A percentile compares a stretch with the other conserved stretches of the same genome.
phyloP scores from a whole-genome alignment of 768 basidiomycete species.

The Xanthoconium stramineum region DNA sequence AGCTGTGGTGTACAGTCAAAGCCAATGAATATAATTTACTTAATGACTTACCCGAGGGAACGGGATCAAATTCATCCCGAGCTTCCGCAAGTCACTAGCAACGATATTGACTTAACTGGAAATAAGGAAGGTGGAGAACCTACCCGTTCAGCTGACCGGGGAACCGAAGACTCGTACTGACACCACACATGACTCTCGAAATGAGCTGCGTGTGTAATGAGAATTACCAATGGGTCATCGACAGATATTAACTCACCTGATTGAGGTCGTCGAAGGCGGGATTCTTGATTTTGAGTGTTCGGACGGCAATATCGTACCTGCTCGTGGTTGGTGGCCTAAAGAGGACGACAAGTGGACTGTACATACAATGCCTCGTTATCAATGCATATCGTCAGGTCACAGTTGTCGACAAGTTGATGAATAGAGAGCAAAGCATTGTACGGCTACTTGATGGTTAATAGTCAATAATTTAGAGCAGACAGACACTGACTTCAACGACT shows the following conservation, averaged over 20 bases:
- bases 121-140: slow-evolving; percentile 14
- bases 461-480: background rate
- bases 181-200: slow-evolving; percentile 90
- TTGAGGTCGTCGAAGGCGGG: slow-evolving; percentile 72
- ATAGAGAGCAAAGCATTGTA: slow-evolving; percentile 84
- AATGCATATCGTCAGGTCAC: slow-evolving; percentile 79
- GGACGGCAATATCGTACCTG: slow-evolving; percentile 71
- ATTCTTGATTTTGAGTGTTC: slow-evolving; percentile 60
- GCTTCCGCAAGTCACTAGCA: slow-evolving; percentile 76
- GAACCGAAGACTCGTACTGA: slow-evolving; percentile 88
- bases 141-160: slow-evolving; percentile 92
- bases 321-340: background rate
- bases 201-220: slow-evolving; percentile 48
- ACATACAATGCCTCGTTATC: slow-evolving; percentile 84
- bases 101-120: slow-evolving; percentile 2
- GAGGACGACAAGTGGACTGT: background rate
- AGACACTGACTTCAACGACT: slow-evolving; percentile 46
- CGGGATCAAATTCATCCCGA: slow-evolving; percentile 91
- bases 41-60: slow-evolving; percentile 77
- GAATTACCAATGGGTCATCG: background rate
- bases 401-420: slow-evolving; percentile 87
- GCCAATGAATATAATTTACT: background rate
- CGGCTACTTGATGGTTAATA: slow-evolving; percentile 41
- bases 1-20: slow-evolving; percentile 46
- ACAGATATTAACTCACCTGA: slow-evolving; percentile 39